A percentile compares a stretch with the other conserved stretches of the same genome.
These are phyloP conservation scores for Phytophthora brassicae DNA, from an alignment of 352 stramenopile species.

Conservation along the genomic window DNA sequence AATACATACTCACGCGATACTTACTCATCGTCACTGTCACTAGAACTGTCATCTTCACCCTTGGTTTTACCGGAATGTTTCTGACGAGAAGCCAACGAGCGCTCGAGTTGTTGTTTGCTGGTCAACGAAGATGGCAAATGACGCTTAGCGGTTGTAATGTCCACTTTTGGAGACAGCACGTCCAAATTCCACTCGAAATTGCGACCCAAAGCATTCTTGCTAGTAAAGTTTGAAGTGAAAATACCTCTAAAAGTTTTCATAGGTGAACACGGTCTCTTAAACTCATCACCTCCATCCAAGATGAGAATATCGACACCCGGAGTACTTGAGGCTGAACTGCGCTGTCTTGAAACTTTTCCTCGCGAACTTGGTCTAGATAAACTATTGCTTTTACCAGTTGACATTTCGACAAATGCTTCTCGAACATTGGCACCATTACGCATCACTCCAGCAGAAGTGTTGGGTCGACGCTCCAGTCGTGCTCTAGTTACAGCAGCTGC, in stretches of 20 bases:
- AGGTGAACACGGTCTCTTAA: conserved; percentile 47
- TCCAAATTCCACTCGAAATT: conserved; percentile 64
- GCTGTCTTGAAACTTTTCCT: conserved; percentile 19
- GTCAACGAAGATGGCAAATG: conserved; percentile 35
- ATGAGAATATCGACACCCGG: conserved; percentile 56
- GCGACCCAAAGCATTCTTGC: conserved; percentile 14
- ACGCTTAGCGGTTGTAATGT: conserved; percentile 42
- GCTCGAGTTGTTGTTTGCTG: conserved; percentile 42
- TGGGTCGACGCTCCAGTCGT: conserved; percentile 40
- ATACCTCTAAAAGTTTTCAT: conserved; percentile 53
- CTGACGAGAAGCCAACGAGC: conserved; percentile 28
- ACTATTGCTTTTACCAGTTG: conserved; percentile 1
- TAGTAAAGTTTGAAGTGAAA: conserved; percentile 36
- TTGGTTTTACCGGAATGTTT: conserved; percentile 14
- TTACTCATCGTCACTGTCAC: conserved; percentile 65
- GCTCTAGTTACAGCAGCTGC: conserved; percentile 3
- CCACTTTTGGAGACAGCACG: conserved; percentile 52
- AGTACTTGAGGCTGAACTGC: conserved; percentile 12
- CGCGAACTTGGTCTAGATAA: conserved; percentile 15
- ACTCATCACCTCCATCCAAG: conserved; percentile 51
- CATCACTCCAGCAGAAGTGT: conserved; percentile 54
- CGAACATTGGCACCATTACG: conserved; percentile 38
- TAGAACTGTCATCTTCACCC: conserved; percentile 18
- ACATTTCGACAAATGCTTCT: conserved; percentile 59
- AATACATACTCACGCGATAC: conserved; percentile 32